Evolutionary conservation across 2,329 filamentous ascomycete species (phyloP).

Genomic region (Fusarium praegraminearum): DNA sequence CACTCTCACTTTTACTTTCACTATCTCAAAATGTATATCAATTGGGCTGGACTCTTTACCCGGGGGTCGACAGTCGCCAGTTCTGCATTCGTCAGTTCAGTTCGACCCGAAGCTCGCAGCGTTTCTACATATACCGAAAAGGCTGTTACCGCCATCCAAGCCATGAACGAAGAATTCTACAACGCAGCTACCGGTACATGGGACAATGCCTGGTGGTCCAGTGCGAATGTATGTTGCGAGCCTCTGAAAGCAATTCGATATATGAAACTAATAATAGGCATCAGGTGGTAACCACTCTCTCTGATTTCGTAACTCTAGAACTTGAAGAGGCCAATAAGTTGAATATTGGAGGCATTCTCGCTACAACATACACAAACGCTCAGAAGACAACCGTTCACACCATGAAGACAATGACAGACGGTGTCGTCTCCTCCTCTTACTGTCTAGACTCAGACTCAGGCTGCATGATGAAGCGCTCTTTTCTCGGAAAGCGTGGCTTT

Average conservation of each 20-base stretch:
- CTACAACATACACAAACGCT: slow-evolving; percentile 61
- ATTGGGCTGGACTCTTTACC: slow-evolving; percentile 42
- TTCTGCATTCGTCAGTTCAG: slow-evolving; percentile 35
- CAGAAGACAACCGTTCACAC: slow-evolving; percentile 56
- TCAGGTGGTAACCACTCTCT: slow-evolving; percentile 67
- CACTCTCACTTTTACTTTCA: not conserved
- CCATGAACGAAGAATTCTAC: slow-evolving; percentile 71
- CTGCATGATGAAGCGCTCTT: slow-evolving; percentile 52
- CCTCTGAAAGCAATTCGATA: not conserved
- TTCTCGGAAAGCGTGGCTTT: slow-evolving; percentile 51
- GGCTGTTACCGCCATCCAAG: slow-evolving; percentile 52
- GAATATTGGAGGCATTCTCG: slow-evolving; percentile 56
- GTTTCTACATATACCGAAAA: slow-evolving; percentile 50
- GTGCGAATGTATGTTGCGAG: slow-evolving; percentile 63
- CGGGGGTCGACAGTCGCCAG: slow-evolving; percentile 32
- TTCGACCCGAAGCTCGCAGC: slow-evolving; percentile 33
- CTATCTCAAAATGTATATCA: slow-evolving; percentile 42
- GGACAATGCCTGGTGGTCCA: slow-evolving; percentile 79
- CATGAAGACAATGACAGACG: slow-evolving; percentile 55
- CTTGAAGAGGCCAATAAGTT: slow-evolving; percentile 52
- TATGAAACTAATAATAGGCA: slow-evolving; percentile 7
- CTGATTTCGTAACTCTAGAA: slow-evolving; percentile 62
- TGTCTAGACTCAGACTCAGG: slow-evolving; percentile 47
- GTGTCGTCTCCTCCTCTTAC: slow-evolving; percentile 56
- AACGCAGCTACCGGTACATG: slow-evolving; percentile 70